phyloP scores from a whole-genome alignment of 176 grass and related monocot species.

The Oropetium thomaeum region DNA sequence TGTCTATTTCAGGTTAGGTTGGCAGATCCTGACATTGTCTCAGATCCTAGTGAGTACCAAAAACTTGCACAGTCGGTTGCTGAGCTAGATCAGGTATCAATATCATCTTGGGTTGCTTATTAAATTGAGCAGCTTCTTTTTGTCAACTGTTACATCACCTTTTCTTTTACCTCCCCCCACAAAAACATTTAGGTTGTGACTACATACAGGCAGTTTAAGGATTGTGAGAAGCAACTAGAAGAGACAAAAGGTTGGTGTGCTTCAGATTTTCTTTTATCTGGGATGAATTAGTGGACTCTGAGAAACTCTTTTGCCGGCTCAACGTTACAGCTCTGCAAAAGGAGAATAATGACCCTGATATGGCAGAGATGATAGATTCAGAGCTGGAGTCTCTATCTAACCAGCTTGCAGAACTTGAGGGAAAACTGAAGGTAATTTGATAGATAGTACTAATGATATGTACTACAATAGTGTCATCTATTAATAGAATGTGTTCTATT shows the following conservation, averaged over 20 bases:
- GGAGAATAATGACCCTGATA: slow-evolving; percentile 73
- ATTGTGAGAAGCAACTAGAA: slow-evolving; percentile 76
- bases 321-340: slow-evolving; percentile 57
- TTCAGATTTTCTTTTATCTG: slow-evolving; percentile 6
- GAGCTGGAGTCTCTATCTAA: slow-evolving; percentile 76
- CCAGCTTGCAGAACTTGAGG: slow-evolving; percentile 74
- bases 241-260: slow-evolving; percentile 73
- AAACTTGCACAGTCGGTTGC: slow-evolving; percentile 85
- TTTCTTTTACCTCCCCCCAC: neutral
- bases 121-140: neutral
- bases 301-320: neutral
- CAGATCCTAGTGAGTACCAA: slow-evolving; percentile 88
- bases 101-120: neutral
- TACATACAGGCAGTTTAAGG: slow-evolving; percentile 73
- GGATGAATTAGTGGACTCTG: neutral
- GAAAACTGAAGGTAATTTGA: slow-evolving; percentile 62
- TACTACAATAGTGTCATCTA: neutral
- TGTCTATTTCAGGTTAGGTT: slow-evolving; percentile 71
- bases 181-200: slow-evolving; percentile 61
- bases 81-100: slow-evolving; percentile 74
- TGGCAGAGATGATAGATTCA: slow-evolving; percentile 84
- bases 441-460: neutral
- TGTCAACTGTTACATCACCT: neutral
- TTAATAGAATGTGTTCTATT: neutral
- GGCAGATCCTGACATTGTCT: slow-evolving; percentile 84